phyloP scores from a whole-genome alignment of 164 flowering plant species.

The grape (Vitis vinifera) region ASM3070453v1 NC_081812.1:18323001-18323500 shows the following conservation, averaged over 20 bases:
- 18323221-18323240: not conserved
- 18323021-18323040: slow-evolving; percentile 83
- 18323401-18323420: slow-evolving; percentile 10
- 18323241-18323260: not conserved
- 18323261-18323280: not conserved
- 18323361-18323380: slow-evolving; percentile 3
- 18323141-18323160: slow-evolving; percentile 54
- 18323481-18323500: slow-evolving; percentile 17
- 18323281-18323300: not conserved
- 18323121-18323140: slow-evolving; percentile 13
- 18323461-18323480: not conserved
- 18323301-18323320: not conserved
- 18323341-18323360: slow-evolving; percentile 11
- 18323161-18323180: slow-evolving; percentile 44
- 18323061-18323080: slow-evolving; percentile 16
- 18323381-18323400: slow-evolving; percentile 13
- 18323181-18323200: slow-evolving; percentile 37
- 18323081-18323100: slow-evolving; percentile 29
- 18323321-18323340: not conserved
- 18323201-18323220: not conserved
- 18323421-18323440: slow-evolving; percentile 2
- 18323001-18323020: slow-evolving; percentile 65
- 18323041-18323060: slow-evolving; percentile 60
- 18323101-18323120: slow-evolving; percentile 19
- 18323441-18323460: not conserved